Evolutionary conservation across 108 stramenopile species (phyloP).

Genomic region (Cylindrotheca closterium): DNA sequence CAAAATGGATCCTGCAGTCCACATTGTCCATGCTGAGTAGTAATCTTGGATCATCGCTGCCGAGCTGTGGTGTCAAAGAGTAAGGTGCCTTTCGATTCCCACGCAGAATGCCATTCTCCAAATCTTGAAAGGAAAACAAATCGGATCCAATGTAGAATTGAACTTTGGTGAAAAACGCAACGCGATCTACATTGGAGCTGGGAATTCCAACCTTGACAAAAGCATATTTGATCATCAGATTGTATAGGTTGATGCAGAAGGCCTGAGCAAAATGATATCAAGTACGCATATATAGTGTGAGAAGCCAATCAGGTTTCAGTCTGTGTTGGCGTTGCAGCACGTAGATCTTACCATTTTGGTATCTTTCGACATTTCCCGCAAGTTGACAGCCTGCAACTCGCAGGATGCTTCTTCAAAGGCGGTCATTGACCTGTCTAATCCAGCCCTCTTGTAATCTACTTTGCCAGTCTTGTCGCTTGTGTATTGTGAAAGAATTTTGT

Average conservation of each 20-base stretch:
- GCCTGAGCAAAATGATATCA: no score
- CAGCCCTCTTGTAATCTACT: conserved; percentile 36
- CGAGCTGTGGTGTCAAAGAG: conserved; percentile 7
- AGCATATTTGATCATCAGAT: conserved; percentile 74
- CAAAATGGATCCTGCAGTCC: conserved; percentile 77
- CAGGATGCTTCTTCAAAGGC: conserved; percentile 65
- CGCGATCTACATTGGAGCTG: conserved; percentile 18
- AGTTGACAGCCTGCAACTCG: conserved; percentile 39
- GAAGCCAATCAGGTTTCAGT: no score
- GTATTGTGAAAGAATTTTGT: conserved; percentile 24
- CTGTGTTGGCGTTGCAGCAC: no score
- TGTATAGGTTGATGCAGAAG: conserved; percentile 74
- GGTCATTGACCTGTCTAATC: conserved; percentile 25
- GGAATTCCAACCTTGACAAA: conserved; percentile 60
- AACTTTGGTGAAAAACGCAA: conserved; percentile 38
- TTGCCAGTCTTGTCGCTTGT: conserved; percentile 27
- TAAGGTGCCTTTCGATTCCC: conserved; percentile 35
- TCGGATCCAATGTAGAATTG: conserved; percentile 41
- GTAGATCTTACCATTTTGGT: background rate
- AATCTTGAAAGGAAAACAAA: conserved; percentile 51
- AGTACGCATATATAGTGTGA: no score
- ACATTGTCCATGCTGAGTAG: conserved; percentile 13
- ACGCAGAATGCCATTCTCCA: conserved; percentile 70
- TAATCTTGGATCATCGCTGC: background rate
- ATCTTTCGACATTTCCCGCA: background rate